Conservation (phyloP, 352 stramenopile species). For the Hyaloperonospora brassicae region DNA sequence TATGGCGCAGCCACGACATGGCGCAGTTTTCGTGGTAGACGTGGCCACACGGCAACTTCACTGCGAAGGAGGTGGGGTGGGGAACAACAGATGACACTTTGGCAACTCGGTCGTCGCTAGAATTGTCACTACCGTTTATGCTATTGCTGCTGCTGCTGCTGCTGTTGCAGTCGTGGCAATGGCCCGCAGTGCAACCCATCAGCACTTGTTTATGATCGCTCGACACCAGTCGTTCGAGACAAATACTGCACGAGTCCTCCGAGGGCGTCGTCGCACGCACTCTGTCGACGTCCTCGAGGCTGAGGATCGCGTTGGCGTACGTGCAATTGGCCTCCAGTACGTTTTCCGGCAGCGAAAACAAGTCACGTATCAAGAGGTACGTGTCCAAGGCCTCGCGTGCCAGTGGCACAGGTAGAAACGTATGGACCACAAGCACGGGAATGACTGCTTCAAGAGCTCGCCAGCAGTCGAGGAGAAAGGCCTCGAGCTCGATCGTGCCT, state of each 20-base stretch:
- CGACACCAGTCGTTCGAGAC: conserved; percentile 32
- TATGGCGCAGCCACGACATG: conserved; percentile 58
- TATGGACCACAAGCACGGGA: conserved; percentile 36
- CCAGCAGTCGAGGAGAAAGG: conserved; percentile 44
- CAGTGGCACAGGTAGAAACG: conserved; percentile 28
- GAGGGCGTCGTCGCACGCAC: conserved; percentile 22
- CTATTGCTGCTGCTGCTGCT: not conserved
- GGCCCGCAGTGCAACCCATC: conserved; percentile 6
- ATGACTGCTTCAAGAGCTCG: conserved; percentile 36
- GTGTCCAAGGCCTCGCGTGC: conserved; percentile 33
- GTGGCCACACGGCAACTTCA: conserved; percentile 45
- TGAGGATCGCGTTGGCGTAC: conserved; percentile 53
- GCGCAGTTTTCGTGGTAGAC: conserved; percentile 61
- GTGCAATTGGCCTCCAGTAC: conserved; percentile 43
- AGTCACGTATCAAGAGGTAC: conserved; percentile 47
- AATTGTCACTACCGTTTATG: not conserved
- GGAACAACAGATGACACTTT: not conserved
- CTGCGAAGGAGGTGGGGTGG: conserved; percentile 17
- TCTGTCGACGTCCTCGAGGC: conserved; percentile 43
- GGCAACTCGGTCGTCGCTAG: not conserved
- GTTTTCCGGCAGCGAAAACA: conserved; percentile 39
- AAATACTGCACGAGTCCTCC: conserved; percentile 51
- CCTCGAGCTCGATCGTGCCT: conserved; percentile 32
- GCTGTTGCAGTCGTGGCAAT: conserved; percentile 2
- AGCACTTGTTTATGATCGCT: not conserved